Evolutionary conservation across 2,329 filamentous ascomycete genomes (phyloP), one percentile per base, ranked within the genome.

Genomic region (Ceratocystis harringtonii): DNA sequence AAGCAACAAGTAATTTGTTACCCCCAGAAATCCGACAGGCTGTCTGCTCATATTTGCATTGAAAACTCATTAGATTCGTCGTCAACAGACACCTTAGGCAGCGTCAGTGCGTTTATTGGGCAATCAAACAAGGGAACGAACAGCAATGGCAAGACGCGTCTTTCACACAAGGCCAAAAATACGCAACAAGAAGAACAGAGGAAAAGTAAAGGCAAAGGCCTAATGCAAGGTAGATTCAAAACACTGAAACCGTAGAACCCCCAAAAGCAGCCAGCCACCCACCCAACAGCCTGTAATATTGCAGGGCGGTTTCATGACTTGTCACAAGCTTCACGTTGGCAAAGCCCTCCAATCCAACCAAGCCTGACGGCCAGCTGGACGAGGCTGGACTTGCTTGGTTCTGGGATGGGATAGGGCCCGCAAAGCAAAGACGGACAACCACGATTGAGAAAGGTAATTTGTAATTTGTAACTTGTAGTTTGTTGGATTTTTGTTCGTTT

Each of bases 261-360:
- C 28, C 36, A 12, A 30, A 58, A 58, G 28, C 55, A 32, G 48
- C 28, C 55, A 58, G 28, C 52, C 28, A 58, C 17, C 55, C 55
- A 58, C 55, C 36, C 28, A 58, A 19, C 55, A 32, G 36, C 36
- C 55, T 36, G 25, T 4, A 58, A 58, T 36, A 58, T 58, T 32
- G 17, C 55, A n/a, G 25, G 55, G 30, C 30, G 28, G 55, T 58
- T 58, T 58, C 55, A 58, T 58, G 28, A 58, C 55, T n/a, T 58
- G 55, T 58, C 55, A 36, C 55, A 58, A 58, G 55, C 55, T 36
- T 36, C 28, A 32, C 36, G 12, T 41, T 41, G 36, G 36, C 36
- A 41, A 41, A 41, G 36, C 36, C 36, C 36, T 41, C 36, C 36
- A 41, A 41, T 41, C 36, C 36, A 41, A 41, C 36, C 36, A 28